Base-by-base conservation (phyloP, 73 alveolate species). In the Paramecium tetraurelia region DNA sequence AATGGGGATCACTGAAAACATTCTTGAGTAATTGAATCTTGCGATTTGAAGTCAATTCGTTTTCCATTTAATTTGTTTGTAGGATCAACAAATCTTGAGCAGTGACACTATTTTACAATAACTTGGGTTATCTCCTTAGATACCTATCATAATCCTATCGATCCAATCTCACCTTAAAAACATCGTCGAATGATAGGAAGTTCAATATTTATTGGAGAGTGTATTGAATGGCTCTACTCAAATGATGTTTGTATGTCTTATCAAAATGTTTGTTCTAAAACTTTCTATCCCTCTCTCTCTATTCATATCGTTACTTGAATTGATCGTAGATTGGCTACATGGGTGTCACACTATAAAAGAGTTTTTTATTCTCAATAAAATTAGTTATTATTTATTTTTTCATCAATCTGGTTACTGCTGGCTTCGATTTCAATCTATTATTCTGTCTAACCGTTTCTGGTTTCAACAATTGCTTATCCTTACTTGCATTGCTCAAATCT, bases 1-100 rank as follows among this genome's bases (percentile, higher is more conserved):
- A 80, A 21, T 80, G 90, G 16, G 90, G 71, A 80, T 80, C 75
- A 22, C n/a, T 46, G 27, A 80, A 80, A 3, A 80, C 90, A 80
- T 80, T 80, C 40, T 80, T 31, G 4, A 80, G 43, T 9, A 80
- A 44, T 48, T 80, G 22, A 31, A 80, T 80, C 35, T 80, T 80
- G 24, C 90, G 44, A 35, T 80, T 80, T 9, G 90, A 41, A 20
- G 70, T 80, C 8, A 80, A 48, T 41, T 80, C 90, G 8, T 35
- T 80, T 43, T 80, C 90, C 20, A 80, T 43, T 20, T 80, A 18
- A 44, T 43, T 43, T 44, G 44, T 3, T 46, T 80, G n/a, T 43
- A 80, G 10, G 8, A 9, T 43, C 76, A 80, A 24, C 53, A 80
- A 80, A 22, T 80, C 90, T 18, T n/a, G 9, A 11, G 57, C 4